These are phyloP conservation scores for Corynespora cassiicola DNA, from an alignment of 2,329 filamentous ascomycete genomes.

Conservation along the genomic window DNA sequence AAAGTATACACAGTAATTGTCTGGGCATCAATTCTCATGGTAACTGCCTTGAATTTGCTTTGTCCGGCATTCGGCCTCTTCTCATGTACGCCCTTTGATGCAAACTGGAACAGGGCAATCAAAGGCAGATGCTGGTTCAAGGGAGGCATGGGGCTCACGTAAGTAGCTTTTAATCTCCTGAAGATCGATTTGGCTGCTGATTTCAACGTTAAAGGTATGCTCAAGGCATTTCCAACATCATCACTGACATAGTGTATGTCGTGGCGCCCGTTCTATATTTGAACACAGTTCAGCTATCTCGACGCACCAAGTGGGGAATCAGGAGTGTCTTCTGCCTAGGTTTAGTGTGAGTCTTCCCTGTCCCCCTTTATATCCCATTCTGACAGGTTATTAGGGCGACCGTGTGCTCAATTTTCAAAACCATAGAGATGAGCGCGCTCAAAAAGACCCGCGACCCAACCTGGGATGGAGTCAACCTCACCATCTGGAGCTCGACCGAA, in stretches of 20 bases:
- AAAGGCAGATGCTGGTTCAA: constrained; percentile 29
- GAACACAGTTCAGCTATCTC: constrained; percentile 26
- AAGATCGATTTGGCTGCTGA: neutral
- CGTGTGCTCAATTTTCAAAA: constrained; percentile 30
- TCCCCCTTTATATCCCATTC: neutral
- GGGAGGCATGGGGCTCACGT: constrained; percentile 16
- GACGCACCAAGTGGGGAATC: constrained; percentile 31
- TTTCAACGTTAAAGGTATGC: neutral
- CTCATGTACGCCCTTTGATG: constrained; percentile 30
- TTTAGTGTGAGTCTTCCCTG: constrained; percentile 23
- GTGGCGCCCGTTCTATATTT: constrained; percentile 35
- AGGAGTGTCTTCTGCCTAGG: constrained; percentile 33
- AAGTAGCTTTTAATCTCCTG: constrained; percentile 2
- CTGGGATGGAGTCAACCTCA: constrained; percentile 29
- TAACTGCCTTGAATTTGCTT: constrained; percentile 28
- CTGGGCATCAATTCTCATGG: constrained; percentile 30
- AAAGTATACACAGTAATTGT: constrained; percentile 25
- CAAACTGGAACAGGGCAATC: constrained; percentile 31
- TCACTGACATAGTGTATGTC: constrained; percentile 35
- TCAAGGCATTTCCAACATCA: constrained; percentile 29
- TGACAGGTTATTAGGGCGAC: constrained; percentile 19
- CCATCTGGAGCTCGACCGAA: constrained; percentile 30
- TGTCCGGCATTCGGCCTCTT: constrained; percentile 26
- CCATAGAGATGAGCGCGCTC: constrained; percentile 24
- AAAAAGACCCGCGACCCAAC: constrained; percentile 28